Percentiles rank a stretch among this genome's conserved stretches.
phyloP scores from a whole-genome alignment of 73 alveolate genomes.

The Durusdinium trenchii region DNA sequence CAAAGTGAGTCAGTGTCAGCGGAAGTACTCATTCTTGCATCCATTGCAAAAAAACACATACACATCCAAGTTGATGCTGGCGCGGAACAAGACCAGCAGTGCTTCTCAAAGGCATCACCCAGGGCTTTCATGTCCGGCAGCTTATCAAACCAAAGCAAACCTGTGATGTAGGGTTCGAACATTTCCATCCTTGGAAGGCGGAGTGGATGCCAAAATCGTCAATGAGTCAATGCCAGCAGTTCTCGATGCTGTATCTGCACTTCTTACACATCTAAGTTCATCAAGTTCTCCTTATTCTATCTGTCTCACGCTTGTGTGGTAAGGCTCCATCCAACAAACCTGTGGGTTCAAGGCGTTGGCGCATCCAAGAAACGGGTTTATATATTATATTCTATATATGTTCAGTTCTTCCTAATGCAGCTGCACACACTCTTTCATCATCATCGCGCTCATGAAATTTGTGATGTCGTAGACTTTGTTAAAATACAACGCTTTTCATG shows the following conservation, averaged over 20 bases:
- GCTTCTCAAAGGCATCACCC: constrained; percentile 34
- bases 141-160: constrained; percentile 39
- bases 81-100: neutral
- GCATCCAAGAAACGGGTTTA: no score
- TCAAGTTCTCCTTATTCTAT: no score
- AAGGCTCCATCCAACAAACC: no score
- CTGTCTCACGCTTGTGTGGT: no score
- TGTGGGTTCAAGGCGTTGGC: no score
- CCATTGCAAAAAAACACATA: neutral
- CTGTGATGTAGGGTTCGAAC: constrained; percentile 72
- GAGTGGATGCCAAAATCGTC: no score
- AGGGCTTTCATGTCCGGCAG: constrained; percentile 42
- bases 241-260: no score
- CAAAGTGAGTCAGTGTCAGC: neutral
- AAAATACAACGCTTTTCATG: neutral
- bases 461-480: neutral
- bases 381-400: no score
- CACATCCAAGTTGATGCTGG: neutral
- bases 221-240: no score
- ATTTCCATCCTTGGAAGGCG: constrained; percentile 54
- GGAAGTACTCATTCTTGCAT: neutral
- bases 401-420: no score
- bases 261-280: no score
- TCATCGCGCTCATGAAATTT: neutral
- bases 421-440: no score